Conservation (phyloP, 352 stramenopile genomes). For the Phytophthora sp. region DNA sequence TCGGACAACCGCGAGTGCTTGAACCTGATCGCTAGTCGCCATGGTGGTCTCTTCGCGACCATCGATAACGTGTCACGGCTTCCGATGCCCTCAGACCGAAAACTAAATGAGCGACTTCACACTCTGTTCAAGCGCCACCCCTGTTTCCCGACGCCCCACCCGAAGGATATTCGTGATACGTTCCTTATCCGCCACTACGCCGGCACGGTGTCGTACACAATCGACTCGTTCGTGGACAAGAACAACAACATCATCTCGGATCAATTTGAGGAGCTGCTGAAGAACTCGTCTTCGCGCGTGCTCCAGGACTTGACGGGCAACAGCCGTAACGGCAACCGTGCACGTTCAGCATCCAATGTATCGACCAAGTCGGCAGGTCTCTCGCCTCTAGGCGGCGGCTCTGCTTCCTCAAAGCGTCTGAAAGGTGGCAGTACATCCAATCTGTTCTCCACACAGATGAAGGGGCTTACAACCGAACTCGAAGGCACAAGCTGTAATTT, state of each 20-base stretch:
- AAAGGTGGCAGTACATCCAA: slow-evolving; percentile 77
- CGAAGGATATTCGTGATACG: slow-evolving; percentile 83
- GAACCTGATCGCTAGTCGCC: slow-evolving; percentile 82
- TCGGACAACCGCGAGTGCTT: slow-evolving; percentile 88
- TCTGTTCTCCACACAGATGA: slow-evolving; percentile 87
- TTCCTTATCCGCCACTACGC: slow-evolving; percentile 90
- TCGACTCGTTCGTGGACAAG: slow-evolving; percentile 89
- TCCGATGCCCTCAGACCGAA: slow-evolving; percentile 88
- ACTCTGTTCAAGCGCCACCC: slow-evolving; percentile 83
- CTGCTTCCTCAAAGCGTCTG: slow-evolving; percentile 56
- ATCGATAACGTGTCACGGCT: slow-evolving; percentile 87
- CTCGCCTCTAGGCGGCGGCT: slow-evolving; percentile 39
- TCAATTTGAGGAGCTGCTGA: slow-evolving; percentile 88
- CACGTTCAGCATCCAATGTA: slow-evolving; percentile 49
- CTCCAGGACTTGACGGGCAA: slow-evolving; percentile 72
- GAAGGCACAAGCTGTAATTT: slow-evolving; percentile 92
- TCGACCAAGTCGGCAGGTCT: slow-evolving; percentile 51
- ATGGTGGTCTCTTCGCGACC: slow-evolving; percentile 83
- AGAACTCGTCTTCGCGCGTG: slow-evolving; percentile 75
- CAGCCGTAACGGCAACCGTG: slow-evolving; percentile 40
- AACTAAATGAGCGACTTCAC: slow-evolving; percentile 85
- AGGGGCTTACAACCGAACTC: slow-evolving; percentile 81
- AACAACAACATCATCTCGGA: slow-evolving; percentile 93
- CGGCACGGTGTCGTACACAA: slow-evolving; percentile 84
- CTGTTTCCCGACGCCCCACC: slow-evolving; percentile 86